A percentile compares a stretch with the other conserved stretches of the same genome.
These are phyloP conservation scores for Paecilomyces niveus DNA, from an alignment of 2,329 filamentous ascomycete genomes.

Conservation along the genomic window DNA sequence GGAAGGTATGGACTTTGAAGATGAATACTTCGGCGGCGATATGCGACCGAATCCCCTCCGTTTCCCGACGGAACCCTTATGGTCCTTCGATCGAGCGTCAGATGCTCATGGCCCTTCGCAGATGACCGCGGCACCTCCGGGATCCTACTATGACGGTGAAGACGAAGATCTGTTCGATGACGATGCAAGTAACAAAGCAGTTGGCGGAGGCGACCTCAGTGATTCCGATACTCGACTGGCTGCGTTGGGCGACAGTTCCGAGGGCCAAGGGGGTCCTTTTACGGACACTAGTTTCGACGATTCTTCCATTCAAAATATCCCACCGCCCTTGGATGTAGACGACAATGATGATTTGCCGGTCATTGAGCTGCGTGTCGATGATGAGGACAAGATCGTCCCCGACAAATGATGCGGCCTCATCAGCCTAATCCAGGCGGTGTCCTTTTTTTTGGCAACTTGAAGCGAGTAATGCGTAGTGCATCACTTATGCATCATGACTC, in stretches of 20 bases:
- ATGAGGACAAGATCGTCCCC: conserved; percentile 22
- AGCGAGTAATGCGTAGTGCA: background rate
- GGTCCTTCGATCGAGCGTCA: conserved; percentile 29
- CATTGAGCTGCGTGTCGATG: conserved; percentile 32
- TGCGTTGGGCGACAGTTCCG: conserved; percentile 20
- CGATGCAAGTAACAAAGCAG: conserved; percentile 33
- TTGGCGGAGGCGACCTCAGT: conserved; percentile 28
- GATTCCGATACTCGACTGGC: conserved; percentile 25
- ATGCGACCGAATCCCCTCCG: conserved; percentile 16
- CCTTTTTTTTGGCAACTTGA: background rate
- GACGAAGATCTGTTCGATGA: conserved; percentile 30
- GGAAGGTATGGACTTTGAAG: conserved; percentile 29
- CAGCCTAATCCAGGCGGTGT: background rate
- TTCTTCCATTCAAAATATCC: conserved; percentile 24
- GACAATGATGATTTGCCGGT: conserved; percentile 35
- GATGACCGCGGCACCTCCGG: conserved; percentile 19
- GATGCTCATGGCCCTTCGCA: conserved; percentile 23
- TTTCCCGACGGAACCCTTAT: conserved; percentile 20
- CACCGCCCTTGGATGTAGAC: conserved; percentile 20
- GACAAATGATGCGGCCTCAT: background rate
- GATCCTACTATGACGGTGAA: conserved; percentile 19
- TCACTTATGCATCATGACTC: background rate
- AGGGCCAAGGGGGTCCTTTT: conserved; percentile 9
- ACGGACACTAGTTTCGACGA: conserved; percentile 19
- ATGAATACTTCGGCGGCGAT: conserved; percentile 14